Conservation (phyloP, 2,329 filamentous ascomycete species). For the Chrysosporium queenslandicum region DNA sequence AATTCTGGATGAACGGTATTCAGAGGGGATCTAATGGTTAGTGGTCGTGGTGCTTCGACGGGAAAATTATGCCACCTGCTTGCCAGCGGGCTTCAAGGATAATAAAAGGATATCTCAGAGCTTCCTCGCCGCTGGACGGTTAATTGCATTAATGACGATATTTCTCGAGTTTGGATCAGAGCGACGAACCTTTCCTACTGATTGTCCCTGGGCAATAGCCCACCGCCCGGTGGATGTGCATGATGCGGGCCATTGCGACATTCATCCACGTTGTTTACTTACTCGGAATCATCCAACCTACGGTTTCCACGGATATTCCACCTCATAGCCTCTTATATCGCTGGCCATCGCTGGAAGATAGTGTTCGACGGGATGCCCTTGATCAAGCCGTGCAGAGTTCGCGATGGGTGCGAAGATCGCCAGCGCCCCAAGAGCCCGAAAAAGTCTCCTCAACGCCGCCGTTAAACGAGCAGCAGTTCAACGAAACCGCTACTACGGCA, state of each 20-base stretch:
- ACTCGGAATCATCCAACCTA: slow-evolving; percentile 3
- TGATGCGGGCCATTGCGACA: slow-evolving; percentile 14
- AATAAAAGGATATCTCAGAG: background rate
- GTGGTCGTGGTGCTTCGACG: background rate
- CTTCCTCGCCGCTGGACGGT: slow-evolving; percentile 13
- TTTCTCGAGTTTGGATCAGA: slow-evolving; percentile 5
- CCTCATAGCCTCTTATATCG: background rate
- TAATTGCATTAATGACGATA: slow-evolving; percentile 8
- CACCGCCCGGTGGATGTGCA: slow-evolving; percentile 9
- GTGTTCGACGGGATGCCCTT: slow-evolving; percentile 9
- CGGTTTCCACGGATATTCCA: slow-evolving; percentile 5
- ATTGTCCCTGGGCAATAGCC: slow-evolving; percentile 7
- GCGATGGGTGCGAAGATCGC: slow-evolving; percentile 9
- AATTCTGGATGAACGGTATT: background rate
- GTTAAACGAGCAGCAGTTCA: slow-evolving; percentile 26
- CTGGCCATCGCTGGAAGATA: slow-evolving; percentile 1
- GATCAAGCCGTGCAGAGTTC: background rate
- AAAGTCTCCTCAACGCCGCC: slow-evolving; percentile 31
- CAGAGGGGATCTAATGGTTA: background rate
- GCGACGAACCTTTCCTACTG: slow-evolving; percentile 7
- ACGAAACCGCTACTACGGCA: slow-evolving; percentile 42
- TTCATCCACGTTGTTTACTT: slow-evolving; percentile 9
- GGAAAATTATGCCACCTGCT: slow-evolving; percentile 1
- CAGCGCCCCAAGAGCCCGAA: slow-evolving; percentile 10
- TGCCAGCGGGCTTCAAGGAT: background rate